Percentiles rank a stretch among this genome's conserved stretches.
Conservation (phyloP, 208 protist genomes). For the Tetramitus jugosus region DNA sequence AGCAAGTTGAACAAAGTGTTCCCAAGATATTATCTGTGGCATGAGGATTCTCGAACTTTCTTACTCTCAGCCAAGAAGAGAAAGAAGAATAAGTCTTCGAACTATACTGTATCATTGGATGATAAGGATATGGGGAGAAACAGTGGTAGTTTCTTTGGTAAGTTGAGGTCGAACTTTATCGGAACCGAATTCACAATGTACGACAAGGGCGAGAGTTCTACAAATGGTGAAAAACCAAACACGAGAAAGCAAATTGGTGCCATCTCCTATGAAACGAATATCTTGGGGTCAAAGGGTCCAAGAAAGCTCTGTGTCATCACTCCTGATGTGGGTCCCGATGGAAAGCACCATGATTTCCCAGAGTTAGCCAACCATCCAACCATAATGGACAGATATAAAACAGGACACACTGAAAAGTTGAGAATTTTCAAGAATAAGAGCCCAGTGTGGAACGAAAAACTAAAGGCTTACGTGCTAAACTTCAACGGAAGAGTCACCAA, state of each 20-base stretch:
- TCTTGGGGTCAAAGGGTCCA: slow-evolving; percentile 53
- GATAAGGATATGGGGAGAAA: slow-evolving; percentile 42
- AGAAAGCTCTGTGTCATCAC: slow-evolving; percentile 56
- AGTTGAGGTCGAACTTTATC: slow-evolving; percentile 51
- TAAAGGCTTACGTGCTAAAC: slow-evolving; percentile 56
- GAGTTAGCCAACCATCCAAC: neutral
- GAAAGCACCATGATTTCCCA: neutral
- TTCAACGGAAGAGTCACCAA: slow-evolving; percentile 59
- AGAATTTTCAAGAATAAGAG: slow-evolving; percentile 51
- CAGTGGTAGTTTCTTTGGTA: slow-evolving; percentile 44
- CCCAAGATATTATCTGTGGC: slow-evolving; percentile 44
- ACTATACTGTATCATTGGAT: slow-evolving; percentile 51
- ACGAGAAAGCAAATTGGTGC: slow-evolving; percentile 32
- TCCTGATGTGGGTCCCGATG: slow-evolving; percentile 31
- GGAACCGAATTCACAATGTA: slow-evolving; percentile 56
- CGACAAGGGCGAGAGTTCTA: slow-evolving; percentile 47
- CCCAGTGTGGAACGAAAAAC: slow-evolving; percentile 52
- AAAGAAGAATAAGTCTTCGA: slow-evolving; percentile 52
- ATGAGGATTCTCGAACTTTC: slow-evolving; percentile 42
- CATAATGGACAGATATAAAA: neutral
- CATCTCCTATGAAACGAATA: slow-evolving; percentile 53
- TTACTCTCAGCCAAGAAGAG: slow-evolving; percentile 50
- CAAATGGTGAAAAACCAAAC: slow-evolving; percentile 15
- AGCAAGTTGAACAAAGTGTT: slow-evolving; percentile 34
- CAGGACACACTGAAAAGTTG: slow-evolving; percentile 20